phyloP scores from a whole-genome alignment of 1,284 basidiomycete species.

The Ganoderma meredithae region DNA sequence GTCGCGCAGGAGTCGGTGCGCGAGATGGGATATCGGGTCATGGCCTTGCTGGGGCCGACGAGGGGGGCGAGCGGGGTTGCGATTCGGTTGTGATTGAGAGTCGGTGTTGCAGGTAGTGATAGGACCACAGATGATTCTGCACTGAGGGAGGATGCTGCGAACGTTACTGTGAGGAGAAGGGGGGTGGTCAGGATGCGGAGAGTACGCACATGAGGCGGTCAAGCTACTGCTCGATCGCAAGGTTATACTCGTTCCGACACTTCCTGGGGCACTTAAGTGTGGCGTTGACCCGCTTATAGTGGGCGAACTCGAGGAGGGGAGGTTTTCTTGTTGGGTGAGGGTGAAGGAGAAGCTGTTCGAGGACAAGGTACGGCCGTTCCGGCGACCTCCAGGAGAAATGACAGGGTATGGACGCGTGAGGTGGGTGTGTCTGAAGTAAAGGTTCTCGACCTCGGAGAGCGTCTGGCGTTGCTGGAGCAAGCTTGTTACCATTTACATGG shows the following conservation, averaged over 20 bases:
- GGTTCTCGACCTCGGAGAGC: conserved; percentile 79
- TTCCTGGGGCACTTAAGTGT: not conserved
- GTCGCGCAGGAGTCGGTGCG: conserved; percentile 30
- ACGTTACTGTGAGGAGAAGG: not conserved
- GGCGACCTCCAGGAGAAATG: conserved; percentile 31
- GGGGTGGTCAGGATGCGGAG: not conserved
- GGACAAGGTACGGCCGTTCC: conserved; percentile 23
- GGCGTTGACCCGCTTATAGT: not conserved
- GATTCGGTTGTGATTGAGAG: conserved; percentile 6
- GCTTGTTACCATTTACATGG: not conserved
- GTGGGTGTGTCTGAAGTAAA: conserved; percentile 77
- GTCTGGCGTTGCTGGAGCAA: conserved; percentile 70
- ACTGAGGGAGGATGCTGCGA: conserved; percentile 21
- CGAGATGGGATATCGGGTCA: conserved; percentile 28
- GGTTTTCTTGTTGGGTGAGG: conserved; percentile 6
- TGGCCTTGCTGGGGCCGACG: conserved; percentile 15
- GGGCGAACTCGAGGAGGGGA: not conserved
- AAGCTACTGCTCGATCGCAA: conserved; percentile 7
- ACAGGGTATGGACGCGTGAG: conserved; percentile 37
- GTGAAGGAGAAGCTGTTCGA: conserved; percentile 3
- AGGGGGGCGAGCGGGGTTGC: conserved; percentile 28
- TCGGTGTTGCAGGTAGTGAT: conserved; percentile 25
- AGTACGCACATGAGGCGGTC: conserved; percentile 20
- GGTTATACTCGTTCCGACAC: not conserved
- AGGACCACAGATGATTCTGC: conserved; percentile 16